These are phyloP conservation scores for Ophiocordyceps camponoti-leonardi DNA, from an alignment of 2,329 filamentous ascomycete species.

Conservation along the genomic window DNA sequence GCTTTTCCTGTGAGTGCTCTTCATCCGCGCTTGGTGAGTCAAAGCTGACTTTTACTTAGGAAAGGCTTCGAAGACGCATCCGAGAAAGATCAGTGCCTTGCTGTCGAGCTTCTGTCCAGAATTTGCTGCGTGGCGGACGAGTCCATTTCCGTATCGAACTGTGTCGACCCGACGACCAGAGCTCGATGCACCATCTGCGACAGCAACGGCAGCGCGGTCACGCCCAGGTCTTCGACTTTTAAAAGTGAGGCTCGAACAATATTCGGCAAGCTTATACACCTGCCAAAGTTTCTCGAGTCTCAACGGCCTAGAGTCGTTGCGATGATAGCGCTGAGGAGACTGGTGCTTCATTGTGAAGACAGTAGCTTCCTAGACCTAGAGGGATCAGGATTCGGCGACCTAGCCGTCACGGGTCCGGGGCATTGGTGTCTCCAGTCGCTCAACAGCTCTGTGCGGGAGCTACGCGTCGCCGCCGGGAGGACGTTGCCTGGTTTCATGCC, in stretches of 20 bases:
- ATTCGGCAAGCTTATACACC: constrained; percentile 28
- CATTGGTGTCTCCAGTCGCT: constrained; percentile 72
- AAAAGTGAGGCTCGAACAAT: constrained; percentile 23
- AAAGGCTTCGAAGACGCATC: constrained; percentile 25
- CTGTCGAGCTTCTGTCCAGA: constrained; percentile 37
- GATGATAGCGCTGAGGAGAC: constrained; percentile 52
- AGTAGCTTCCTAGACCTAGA: constrained; percentile 47
- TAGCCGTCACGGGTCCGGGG: constrained; percentile 51
- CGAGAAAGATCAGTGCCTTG: constrained; percentile 31
- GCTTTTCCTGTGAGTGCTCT: constrained; percentile 27
- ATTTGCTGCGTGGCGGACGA: constrained; percentile 16
- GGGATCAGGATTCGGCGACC: constrained; percentile 39
- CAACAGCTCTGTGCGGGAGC: constrained; percentile 67
- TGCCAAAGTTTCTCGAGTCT: constrained; percentile 30
- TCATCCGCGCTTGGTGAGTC: neutral
- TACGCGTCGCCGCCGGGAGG: constrained; percentile 63
- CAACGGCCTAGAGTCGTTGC: constrained; percentile 49
- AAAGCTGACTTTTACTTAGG: constrained; percentile 11
- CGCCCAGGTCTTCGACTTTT: constrained; percentile 2
- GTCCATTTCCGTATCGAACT: neutral
- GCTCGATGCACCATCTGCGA: constrained; percentile 12
- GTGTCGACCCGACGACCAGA: neutral
- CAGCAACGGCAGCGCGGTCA: neutral
- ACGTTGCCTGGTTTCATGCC: constrained; percentile 49
- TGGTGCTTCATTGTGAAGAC: constrained; percentile 49